Percentiles rank a stretch among this genome's conserved stretches.
Conservation (phyloP, 1,139 yeast species). For the Blastobotrys serpentis region DNA sequence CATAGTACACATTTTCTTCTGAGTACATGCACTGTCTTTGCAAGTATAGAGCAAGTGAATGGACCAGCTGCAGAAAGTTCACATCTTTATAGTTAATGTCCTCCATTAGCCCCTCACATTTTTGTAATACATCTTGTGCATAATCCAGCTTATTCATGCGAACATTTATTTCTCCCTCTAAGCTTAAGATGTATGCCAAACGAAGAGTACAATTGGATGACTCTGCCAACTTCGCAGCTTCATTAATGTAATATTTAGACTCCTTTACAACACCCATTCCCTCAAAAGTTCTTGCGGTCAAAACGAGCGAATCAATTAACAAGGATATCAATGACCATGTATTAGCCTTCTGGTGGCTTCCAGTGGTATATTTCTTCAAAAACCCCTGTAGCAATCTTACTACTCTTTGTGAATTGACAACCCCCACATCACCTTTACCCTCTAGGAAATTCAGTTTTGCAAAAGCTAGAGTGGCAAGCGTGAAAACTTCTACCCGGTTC, state of each 20-base stretch:
- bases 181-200: slow-evolving; percentile 24
- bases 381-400: slow-evolving; percentile 26
- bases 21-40: slow-evolving; percentile 26
- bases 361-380: slow-evolving; percentile 19
- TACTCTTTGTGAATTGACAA: slow-evolving; percentile 23
- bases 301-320: slow-evolving; percentile 24
- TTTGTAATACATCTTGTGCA: slow-evolving; percentile 25
- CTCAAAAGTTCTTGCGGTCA: slow-evolving; percentile 27
- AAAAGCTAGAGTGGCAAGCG: slow-evolving; percentile 20
- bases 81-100: slow-evolving; percentile 25
- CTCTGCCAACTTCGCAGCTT: slow-evolving; percentile 27
- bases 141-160: slow-evolving; percentile 26
- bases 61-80: slow-evolving; percentile 26
- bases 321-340: slow-evolving; percentile 23
- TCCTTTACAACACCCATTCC: slow-evolving; percentile 28
- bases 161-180: slow-evolving; percentile 28
- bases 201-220: slow-evolving; percentile 23
- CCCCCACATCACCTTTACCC: slow-evolving; percentile 23
- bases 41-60: slow-evolving; percentile 29
- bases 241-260: slow-evolving; percentile 28
- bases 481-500: slow-evolving; percentile 21
- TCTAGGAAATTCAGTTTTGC: slow-evolving; percentile 18
- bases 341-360: slow-evolving; percentile 12
- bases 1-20: slow-evolving; percentile 29
- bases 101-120: slow-evolving; percentile 27